Evolutionary conservation across 305 asterid species (phyloP), one percentile per base, ranked within the genome.

Genomic region (Fraxinus velutina): DNA sequence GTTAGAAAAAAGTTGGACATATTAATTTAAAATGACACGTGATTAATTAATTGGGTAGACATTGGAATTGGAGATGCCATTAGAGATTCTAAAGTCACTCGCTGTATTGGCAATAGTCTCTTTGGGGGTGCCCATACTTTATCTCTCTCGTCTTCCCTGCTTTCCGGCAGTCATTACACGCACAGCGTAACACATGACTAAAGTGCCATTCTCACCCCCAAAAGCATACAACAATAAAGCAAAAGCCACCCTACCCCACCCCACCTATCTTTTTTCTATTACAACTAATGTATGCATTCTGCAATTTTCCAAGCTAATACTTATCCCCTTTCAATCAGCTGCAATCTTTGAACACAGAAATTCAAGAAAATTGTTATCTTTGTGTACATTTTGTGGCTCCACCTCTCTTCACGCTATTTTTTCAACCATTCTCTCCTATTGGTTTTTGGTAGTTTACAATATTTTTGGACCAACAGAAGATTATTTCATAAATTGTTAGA

Each of bases 151-250:
- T 47, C 81, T 68, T 47, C 73, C 62, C 42, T 75, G 75, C 13
- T 52, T 79, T 73, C 29, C 79, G 83, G 73, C 90, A 85, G 85
- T 76, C 76, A 78, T 85, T 30, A 5, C 24, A 30, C 7, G 34
- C 89, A 86, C 89, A 81, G 89, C 87, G 85, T 68, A 44, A 88
- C 91, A 87, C 93, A 90, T 89, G 96, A 90, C 89, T 88, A 90
- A 90, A 90, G 92, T 76, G 82, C 81, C 36, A 66, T 66, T 73
- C 77, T 60, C 60, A 64, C 73, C 75, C 82, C 79, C 5, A 75
- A n/a, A 75, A 42, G 66, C 77, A 62, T 12, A 27, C 73, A 29
- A 70, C 9, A 21, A 9, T 73, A 64, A 84, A 82, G 88, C 85
- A 47, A 85, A 80, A 82, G 83, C 80, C 78, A 76, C 22, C 75